Evolutionary conservation across 306 rosid genomes (phyloP), one percentile per base, ranked within the genome.

Genomic region (Prunus armeniaca): DNA sequence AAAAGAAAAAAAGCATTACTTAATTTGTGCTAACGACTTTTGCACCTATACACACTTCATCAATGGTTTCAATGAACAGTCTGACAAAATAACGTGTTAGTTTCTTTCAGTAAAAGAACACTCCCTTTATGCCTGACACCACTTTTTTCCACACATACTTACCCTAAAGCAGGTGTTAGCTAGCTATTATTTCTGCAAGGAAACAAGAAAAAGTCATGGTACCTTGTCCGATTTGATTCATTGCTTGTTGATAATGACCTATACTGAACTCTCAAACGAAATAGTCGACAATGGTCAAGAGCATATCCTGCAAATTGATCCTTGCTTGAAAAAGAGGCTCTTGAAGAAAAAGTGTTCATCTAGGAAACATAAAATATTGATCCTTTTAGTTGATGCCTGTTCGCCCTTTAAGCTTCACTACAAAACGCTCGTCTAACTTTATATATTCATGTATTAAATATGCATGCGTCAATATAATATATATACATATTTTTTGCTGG

Each of bases 261-360:
- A 9, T 71, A 50, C 56, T 71, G 43, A 62, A 70, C 27, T 62
- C 62, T 49, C 51, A n/a, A 12, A 67, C 8, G 10, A 1, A 52
- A 8, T 13, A 28, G 34, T n/a, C 20, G 43, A 38, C 43, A 30
- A 12, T 10, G 20, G 64, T 74, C 71, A 80, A 80, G 75, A 80
- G 41, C 79, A 67, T 57, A 74, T 80, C 79, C 79, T 74, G 83
- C 56, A 73, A 80, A 56, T 22, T 30, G 25, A 64, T 50, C 63
- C 63, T 30, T n/a, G 78, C 25, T 75, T 25, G 69, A 51, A 64
- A 63, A 75, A 32, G 5, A 49, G 62, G 62, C 51, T 49, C 12
- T 12, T 71, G 46, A 34, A 54, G 19, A 28, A 54, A 71, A 71
- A 17, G 38, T 27, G 41, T 28, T 41, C 22, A 4, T 28, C 38